phyloP scores from a whole-genome alignment of 148 eudicot species.

The Cornus controversa region DNA sequence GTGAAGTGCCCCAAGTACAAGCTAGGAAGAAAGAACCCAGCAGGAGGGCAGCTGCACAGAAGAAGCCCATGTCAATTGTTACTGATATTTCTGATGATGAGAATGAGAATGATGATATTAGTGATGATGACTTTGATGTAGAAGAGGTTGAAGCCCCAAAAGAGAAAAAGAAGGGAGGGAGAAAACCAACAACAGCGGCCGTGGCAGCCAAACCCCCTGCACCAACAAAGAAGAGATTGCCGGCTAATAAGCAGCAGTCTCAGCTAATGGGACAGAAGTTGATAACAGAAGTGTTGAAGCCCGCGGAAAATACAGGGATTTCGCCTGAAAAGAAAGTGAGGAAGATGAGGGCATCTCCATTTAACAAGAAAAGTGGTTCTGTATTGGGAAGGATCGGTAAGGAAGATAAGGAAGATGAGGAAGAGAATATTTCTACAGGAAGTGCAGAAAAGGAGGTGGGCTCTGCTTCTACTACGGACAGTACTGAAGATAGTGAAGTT shows the following conservation, averaged over 20 bases:
- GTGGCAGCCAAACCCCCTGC: constrained; percentile 41
- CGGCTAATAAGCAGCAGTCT: constrained; percentile 22
- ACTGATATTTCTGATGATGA: constrained; percentile 36
- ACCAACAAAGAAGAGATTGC: constrained; percentile 61
- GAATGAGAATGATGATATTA: neutral
- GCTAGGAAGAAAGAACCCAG: neutral
- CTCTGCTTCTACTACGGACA: constrained; percentile 22
- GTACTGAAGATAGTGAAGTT: constrained; percentile 23
- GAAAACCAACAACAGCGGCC: constrained; percentile 40
- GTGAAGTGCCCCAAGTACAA: constrained; percentile 30
- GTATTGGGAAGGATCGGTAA: constrained; percentile 32
- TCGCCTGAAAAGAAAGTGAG: constrained; percentile 93
- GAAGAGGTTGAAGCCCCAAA: constrained; percentile 28
- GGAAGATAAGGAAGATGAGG: constrained; percentile 17
- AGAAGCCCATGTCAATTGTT: constrained; percentile 28
- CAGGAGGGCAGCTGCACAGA: constrained; percentile 36
- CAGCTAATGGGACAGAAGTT: neutral
- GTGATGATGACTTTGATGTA: constrained; percentile 39
- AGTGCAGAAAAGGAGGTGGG: constrained; percentile 13
- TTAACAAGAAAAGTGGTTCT: constrained; percentile 88
- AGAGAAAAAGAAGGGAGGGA: constrained; percentile 53
- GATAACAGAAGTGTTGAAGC: constrained; percentile 60
- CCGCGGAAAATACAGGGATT: constrained; percentile 38
- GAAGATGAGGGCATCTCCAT: constrained; percentile 87
- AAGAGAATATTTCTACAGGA: constrained; percentile 9